Evolutionary conservation across 2,329 filamentous ascomycete species (phyloP), one percentile per base, ranked within the genome.

Genomic region (Fusarium robinianum): DNA sequence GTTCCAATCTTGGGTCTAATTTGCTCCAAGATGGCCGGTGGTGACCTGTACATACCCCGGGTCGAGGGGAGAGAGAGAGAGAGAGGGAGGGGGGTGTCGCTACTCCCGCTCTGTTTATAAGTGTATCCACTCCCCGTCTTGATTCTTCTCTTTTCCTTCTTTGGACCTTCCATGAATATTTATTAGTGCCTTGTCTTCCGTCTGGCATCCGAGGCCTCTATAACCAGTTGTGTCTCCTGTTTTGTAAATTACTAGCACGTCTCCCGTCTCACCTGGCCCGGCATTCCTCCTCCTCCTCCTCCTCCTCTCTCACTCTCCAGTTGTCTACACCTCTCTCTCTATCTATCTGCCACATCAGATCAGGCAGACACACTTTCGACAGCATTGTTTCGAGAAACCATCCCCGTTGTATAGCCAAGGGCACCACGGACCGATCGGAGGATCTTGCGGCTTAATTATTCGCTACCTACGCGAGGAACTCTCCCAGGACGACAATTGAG

Each of bases 111-210:
- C 43, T 62, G 53, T n/a, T 59, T 64, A 67, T 67, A 65, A 64
- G 60, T 61, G 51, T 63, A 66, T 61, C 56, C 64, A 58, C 58
- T 62, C 60, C 63, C 65, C 55, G 54, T 58, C 53, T 53, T 55
- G 57, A 53, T 50, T 53, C 57, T 59, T 57, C 49, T 52, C 47
- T 57, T 53, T 51, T 40, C 50, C 52, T 58, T 56, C 58, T 37
- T 55, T 33, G 57, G 59, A 53, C 55, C 58, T 59, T 58, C 59
- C 58, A 51, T 41, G 40, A 43, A 44, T 46, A 51, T 58, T 53
- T 30, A 33, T 46, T 58, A 58, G 49, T 51, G 51, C 50, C 55
- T 56, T 49, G 37, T 32, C 40, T 48, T 55, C 45, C 40, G 25
- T 27, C 25, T 27, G n/a, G n/a, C n/a, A 14, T 49, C 49, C 35